Percentiles rank a stretch among this genome's conserved stretches.
Conservation (phyloP, 129 eudicot genomes). For the Oenanthe sinensis region DNA sequence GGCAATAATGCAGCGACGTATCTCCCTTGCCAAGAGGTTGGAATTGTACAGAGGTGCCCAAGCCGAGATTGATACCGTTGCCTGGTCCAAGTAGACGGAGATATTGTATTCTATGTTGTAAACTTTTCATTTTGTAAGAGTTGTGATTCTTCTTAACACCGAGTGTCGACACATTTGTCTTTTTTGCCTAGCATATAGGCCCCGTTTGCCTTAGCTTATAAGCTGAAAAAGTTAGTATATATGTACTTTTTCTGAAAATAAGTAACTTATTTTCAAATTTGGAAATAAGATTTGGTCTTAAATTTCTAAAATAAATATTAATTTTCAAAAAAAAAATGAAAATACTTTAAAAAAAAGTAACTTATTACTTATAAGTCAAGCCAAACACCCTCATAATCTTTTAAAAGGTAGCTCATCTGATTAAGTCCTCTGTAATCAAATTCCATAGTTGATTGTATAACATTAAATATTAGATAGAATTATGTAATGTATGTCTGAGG, state of each 20-base stretch:
- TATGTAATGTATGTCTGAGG: background rate
- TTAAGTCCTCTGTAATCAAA: slow-evolving; percentile 1
- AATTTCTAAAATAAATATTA: too few species aligned
- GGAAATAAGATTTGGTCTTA: too few species aligned
- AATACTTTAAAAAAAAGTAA: too few species aligned
- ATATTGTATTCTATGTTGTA: background rate
- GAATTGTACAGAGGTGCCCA: slow-evolving; percentile 91
- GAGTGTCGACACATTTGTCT: background rate
- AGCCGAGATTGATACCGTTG: slow-evolving; percentile 76
- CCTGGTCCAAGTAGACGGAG: slow-evolving; percentile 63
- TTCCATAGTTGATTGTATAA: background rate
- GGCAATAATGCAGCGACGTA: slow-evolving; percentile 68
- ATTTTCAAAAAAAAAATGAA: too few species aligned
- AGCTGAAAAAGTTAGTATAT: too few species aligned
- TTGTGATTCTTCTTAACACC: background rate
- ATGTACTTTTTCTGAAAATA: too few species aligned
- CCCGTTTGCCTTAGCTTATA: too few species aligned
- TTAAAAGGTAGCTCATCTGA: background rate
- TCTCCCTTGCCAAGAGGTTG: slow-evolving; percentile 66
- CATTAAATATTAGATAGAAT: background rate
- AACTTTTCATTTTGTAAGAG: background rate
- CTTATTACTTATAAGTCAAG: too few species aligned
- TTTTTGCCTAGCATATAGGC: background rate
- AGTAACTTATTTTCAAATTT: too few species aligned
- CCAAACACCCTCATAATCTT: background rate